Percentiles rank a stretch among this genome's conserved stretches.
Evolutionary conservation across 345 rosid genomes (phyloP).

Genomic region (Arabidopsis thaliana): TAIR10.1 NC_003070.9:3533001-3533500

Average conservation of each 20-base stretch:
- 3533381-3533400: constrained; percentile 28
- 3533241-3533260: constrained; percentile 63
- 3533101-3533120: constrained; percentile 68
- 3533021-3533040: constrained; percentile 75
- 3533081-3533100: constrained; percentile 48
- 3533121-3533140: constrained; percentile 49
- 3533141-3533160: constrained; percentile 41
- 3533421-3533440: constrained; percentile 84
- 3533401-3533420: constrained; percentile 91
- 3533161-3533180: constrained; percentile 57
- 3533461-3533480: constrained; percentile 1
- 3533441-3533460: constrained; percentile 53
- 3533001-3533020: constrained; percentile 60
- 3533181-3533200: constrained; percentile 85
- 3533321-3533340: constrained; percentile 62
- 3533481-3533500: constrained; percentile 14
- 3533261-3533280: constrained; percentile 58
- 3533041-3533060: constrained; percentile 90
- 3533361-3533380: constrained; percentile 24
- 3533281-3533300: constrained; percentile 61
- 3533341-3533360: not conserved
- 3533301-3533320: constrained; percentile 87
- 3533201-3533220: constrained; percentile 61
- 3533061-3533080: constrained; percentile 69
- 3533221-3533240: constrained; percentile 76